Evolutionary conservation across 306 rosid genomes (phyloP).

Genomic region (Vigna trinervia): DNA sequence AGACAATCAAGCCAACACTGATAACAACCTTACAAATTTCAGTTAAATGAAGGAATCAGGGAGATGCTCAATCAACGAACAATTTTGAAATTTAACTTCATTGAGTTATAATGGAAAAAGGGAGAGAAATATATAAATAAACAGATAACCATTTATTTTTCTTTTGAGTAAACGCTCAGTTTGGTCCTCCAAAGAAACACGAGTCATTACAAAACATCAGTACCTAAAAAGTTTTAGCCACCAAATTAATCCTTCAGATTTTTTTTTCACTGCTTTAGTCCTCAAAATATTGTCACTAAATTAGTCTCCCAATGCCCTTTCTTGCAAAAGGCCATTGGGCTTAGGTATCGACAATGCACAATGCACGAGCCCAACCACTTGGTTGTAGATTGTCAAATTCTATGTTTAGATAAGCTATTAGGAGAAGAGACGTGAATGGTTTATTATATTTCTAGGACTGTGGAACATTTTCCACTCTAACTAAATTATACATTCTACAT

Average conservation of each 20-base stretch:
- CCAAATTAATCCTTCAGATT: neutral
- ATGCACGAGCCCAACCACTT: neutral
- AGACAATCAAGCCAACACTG: conserved; percentile 84
- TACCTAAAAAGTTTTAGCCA: neutral
- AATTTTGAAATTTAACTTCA: conserved; percentile 3
- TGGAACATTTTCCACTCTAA: neutral
- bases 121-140: conserved; percentile 12
- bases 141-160: neutral
- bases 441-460: neutral
- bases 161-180: neutral
- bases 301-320: neutral
- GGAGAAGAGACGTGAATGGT: neutral
- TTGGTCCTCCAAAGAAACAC: neutral
- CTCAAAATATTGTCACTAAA: neutral
- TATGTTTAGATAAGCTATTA: neutral
- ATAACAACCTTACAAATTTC: conserved; percentile 72
- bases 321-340: neutral
- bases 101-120: conserved; percentile 7
- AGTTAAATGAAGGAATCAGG: conserved; percentile 70
- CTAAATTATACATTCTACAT: conserved; percentile 21
- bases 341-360: neutral
- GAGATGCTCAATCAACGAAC: conserved; percentile 47
- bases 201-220: neutral
- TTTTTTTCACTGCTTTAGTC: neutral
- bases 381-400: neutral